Percentiles rank a stretch among this genome's conserved stretches.
These are phyloP conservation scores for Lipomyces anomalus DNA, from an alignment of 805 yeast genomes.

Conservation along the genomic window DNA sequence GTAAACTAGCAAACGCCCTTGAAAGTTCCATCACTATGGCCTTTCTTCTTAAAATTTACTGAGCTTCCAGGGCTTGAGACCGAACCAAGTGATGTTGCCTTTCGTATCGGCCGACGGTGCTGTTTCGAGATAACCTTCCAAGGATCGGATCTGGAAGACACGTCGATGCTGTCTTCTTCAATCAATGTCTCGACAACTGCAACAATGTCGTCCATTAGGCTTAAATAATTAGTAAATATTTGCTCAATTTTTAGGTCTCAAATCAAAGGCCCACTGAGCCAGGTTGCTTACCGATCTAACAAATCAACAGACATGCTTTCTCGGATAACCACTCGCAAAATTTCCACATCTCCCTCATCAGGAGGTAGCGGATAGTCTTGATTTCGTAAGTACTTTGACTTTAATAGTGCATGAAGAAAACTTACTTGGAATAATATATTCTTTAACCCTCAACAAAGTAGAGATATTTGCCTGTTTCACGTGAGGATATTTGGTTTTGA, in stretches of 20 bases:
- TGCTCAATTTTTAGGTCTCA: no score
- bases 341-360: slow-evolving; percentile 53
- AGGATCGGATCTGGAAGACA: slow-evolving; percentile 15
- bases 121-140: not conserved
- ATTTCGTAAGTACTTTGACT: not conserved
- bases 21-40: slow-evolving; percentile 17
- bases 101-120: no score
- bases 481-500: slow-evolving; percentile 60
- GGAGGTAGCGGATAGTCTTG: slow-evolving; percentile 84
- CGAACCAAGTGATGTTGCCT: slow-evolving; percentile 3
- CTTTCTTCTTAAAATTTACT: slow-evolving; percentile 1
- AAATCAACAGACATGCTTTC: slow-evolving; percentile 58
- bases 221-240: no score
- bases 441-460: slow-evolving; percentile 64
- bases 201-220: slow-evolving; percentile 15
- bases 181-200: slow-evolving; percentile 10
- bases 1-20: slow-evolving; percentile 22
- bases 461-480: slow-evolving; percentile 77
- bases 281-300: slow-evolving; percentile 46
- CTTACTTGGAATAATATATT: slow-evolving; percentile 58
- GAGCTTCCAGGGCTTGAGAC: slow-evolving; percentile 7
- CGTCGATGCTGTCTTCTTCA: slow-evolving; percentile 7
- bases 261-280: no score
- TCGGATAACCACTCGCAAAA: slow-evolving; percentile 79
- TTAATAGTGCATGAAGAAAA: not conserved